Base-by-base conservation (phyloP, 768 basidiomycete genomes). In the Boletus patriciae region DNA sequence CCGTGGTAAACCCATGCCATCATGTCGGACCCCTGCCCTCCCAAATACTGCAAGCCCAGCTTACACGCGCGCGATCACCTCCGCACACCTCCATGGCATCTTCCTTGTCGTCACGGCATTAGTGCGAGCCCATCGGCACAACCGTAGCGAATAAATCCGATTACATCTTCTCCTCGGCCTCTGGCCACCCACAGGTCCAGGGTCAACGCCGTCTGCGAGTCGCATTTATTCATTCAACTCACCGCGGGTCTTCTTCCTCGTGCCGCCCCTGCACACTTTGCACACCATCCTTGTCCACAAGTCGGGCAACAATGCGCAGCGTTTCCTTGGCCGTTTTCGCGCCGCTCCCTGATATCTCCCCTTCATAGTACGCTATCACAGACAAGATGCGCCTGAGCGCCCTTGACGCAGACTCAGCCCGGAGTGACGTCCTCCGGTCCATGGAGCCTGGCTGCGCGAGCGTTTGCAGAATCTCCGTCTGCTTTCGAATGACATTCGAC, bases 211-310 rank as follows among this genome's bases (percentile, higher is more conserved):
- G 34, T 49, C 27, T 45, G 54, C 38, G 61, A 65, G 52, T 18
- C 29, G 1, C 13, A 21, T 42, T 19, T 23, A 6, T 37, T 38
- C 40, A 12, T 9, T 44, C 58, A 25, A 78, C 85, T 73, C 71
- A 86, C 81, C 74, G 71, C 52, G 79, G 78, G 46, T 79, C 74
- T 44, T 77, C 78, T 11, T 64, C 50, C 23, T 66, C 63, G 9
- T 69, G 62, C 48, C 64, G 43, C 23, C 71, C 69, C 6, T 60
- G 76, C 63, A 68, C 66, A 11, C 70, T 75, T 42, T 80, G 77
- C 50, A 88, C 64, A 1, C 87, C 88, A 60, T 87, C 79, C 52
- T 73, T 74, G 56, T 88, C 87, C 23, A 89, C 80, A 38, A 86
- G 82, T 57, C 74, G 71, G 33, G 81, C 77, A n/a, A 90, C 78